phyloP scores from a whole-genome alignment of 257 asterid species.

The Plantago ovata region DNA sequence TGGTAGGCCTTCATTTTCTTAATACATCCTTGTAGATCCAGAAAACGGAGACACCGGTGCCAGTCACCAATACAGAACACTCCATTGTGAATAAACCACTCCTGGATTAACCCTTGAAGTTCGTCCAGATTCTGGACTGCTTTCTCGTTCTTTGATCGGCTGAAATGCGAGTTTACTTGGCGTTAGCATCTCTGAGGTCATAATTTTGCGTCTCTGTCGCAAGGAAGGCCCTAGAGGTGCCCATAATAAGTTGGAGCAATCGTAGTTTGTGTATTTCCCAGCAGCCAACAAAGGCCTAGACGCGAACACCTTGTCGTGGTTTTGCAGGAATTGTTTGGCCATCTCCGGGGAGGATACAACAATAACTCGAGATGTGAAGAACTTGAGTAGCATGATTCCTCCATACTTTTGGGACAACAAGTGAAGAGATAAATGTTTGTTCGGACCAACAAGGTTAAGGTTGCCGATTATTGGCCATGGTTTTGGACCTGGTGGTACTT shows the following conservation, averaged over 20 bases:
- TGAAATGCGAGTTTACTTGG: background rate
- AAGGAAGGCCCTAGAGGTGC: background rate
- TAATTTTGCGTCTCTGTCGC: background rate
- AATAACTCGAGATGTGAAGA: background rate
- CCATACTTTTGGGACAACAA: background rate
- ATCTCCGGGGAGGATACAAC: background rate
- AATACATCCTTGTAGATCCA: background rate
- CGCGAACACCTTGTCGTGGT: background rate
- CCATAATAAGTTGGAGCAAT: background rate
- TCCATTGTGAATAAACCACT: background rate
- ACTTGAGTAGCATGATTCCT: background rate
- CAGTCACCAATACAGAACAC: background rate
- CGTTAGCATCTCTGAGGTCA: background rate
- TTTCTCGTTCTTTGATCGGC: too few relatives aligned
- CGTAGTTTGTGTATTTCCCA: background rate
- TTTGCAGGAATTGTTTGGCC: background rate
- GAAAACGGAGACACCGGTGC: background rate
- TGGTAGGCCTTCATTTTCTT: background rate
- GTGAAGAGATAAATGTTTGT: background rate
- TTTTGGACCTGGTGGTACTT: background rate
- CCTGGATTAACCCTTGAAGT: background rate
- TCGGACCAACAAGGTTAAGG: background rate
- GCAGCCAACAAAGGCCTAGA: background rate
- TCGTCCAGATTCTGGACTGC: background rate
- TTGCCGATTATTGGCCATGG: slow-evolving; percentile 2